Conservation (phyloP, 352 stramenopile species). For the Globisporangium middletonii region DNA sequence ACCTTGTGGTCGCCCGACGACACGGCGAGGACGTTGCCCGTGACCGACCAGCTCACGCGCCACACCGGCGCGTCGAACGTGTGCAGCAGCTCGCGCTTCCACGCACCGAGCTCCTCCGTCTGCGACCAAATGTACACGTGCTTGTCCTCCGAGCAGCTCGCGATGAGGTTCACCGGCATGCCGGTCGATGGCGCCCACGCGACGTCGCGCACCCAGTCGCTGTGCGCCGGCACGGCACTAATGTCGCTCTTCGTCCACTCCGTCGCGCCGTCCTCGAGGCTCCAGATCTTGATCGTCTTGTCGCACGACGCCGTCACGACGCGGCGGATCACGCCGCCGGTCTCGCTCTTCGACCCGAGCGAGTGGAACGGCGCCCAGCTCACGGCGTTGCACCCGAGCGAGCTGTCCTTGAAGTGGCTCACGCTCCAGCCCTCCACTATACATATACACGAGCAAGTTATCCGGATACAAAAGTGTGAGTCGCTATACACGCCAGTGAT, state of each 20-base stretch:
- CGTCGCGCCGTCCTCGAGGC: slow-evolving; percentile 55
- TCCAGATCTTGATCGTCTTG: slow-evolving; percentile 97
- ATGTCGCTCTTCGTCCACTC: slow-evolving; percentile 81
- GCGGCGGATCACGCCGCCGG: slow-evolving; percentile 46
- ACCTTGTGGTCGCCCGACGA: slow-evolving; percentile 96
- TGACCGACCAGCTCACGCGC: slow-evolving; percentile 98
- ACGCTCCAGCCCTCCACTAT: slow-evolving; percentile 86
- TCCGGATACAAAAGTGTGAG: slow-evolving; percentile 1
- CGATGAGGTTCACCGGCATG: slow-evolving; percentile 93
- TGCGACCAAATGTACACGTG: slow-evolving; percentile 96
- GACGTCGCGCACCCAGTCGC: slow-evolving; percentile 96
- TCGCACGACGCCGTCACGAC: slow-evolving; percentile 97
- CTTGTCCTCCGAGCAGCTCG: slow-evolving; percentile 87
- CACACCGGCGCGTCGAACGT: slow-evolving; percentile 96
- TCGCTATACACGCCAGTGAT: no score
- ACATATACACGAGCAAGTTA: slow-evolving; percentile 8
- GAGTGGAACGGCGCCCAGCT: slow-evolving; percentile 93
- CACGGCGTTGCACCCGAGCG: slow-evolving; percentile 95
- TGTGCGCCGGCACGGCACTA: slow-evolving; percentile 81
- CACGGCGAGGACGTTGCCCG: slow-evolving; percentile 97
- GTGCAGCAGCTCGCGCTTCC: slow-evolving; percentile 92
- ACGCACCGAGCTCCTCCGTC: slow-evolving; percentile 56
- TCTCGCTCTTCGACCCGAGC: slow-evolving; percentile 38
- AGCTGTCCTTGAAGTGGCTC: slow-evolving; percentile 92
- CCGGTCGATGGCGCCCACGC: slow-evolving; percentile 94